Percentiles rank a stretch among this genome's conserved stretches.
phyloP scores from a whole-genome alignment of 805 yeast species.

The Cyberlindnera lachancei region DNA sequence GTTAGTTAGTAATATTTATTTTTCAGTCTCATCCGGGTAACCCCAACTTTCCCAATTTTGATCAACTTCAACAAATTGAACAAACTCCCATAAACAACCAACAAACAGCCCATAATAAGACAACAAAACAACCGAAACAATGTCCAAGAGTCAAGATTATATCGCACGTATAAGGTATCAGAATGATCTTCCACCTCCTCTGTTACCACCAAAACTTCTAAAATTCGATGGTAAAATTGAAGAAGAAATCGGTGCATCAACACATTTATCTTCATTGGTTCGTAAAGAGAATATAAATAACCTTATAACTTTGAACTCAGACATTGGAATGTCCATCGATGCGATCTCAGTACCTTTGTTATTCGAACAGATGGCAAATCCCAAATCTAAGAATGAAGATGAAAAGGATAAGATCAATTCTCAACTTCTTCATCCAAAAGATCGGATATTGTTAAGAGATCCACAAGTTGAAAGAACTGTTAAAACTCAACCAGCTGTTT shows the following conservation, averaged over 20 bases:
- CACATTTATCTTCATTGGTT: slow-evolving; percentile 62
- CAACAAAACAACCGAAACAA: slow-evolving; percentile 7
- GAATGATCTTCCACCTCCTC: slow-evolving; percentile 89
- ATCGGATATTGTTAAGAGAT: slow-evolving; percentile 69
- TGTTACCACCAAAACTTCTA: slow-evolving; percentile 80
- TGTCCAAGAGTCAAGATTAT: slow-evolving; percentile 59
- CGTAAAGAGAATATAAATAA: slow-evolving; percentile 60
- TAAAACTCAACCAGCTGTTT: slow-evolving; percentile 37
- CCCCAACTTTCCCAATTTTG: no score
- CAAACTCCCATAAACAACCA: no score
- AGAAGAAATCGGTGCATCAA: slow-evolving; percentile 41
- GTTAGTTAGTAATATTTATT: no score
- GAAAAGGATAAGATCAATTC: neutral
- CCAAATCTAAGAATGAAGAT: slow-evolving; percentile 24
- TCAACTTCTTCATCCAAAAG: slow-evolving; percentile 81
- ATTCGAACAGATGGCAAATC: slow-evolving; percentile 35
- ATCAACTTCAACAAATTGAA: neutral
- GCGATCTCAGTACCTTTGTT: slow-evolving; percentile 58
- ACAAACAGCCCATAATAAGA: no score
- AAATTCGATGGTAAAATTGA: slow-evolving; percentile 36
- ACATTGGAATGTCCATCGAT: slow-evolving; percentile 73
- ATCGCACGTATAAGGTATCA: slow-evolving; percentile 77
- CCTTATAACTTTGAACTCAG: slow-evolving; percentile 50
- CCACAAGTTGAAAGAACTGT: slow-evolving; percentile 43
- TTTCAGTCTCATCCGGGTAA: neutral